Evolutionary conservation across 2,329 filamentous ascomycete species (phyloP).

Genomic region (Epichloe typhina): DNA sequence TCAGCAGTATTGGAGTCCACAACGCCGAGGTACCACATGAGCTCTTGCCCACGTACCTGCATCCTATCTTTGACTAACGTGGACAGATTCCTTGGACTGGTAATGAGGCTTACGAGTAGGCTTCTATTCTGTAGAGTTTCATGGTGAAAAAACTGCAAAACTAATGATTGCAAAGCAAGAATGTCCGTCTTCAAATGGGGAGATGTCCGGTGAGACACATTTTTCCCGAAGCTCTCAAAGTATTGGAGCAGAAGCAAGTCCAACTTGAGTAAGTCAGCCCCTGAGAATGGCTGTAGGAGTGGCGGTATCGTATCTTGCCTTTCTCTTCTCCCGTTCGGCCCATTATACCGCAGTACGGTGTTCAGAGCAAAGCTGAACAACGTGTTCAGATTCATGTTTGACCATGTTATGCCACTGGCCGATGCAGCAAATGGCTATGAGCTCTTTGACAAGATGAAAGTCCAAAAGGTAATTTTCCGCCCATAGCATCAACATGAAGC

Average conservation of each 20-base stretch:
- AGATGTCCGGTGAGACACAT: slow-evolving; percentile 62
- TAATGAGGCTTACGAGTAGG: slow-evolving; percentile 45
- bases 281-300: not conserved
- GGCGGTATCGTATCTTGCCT: not conserved
- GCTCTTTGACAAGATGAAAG: slow-evolving; percentile 59
- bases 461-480: slow-evolving; percentile 57
- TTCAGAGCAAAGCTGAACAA: not conserved
- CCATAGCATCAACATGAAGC: slow-evolving; percentile 17
- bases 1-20: slow-evolving; percentile 65
- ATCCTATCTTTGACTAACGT: not conserved
- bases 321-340: not conserved
- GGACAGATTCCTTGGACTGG: slow-evolving; percentile 52
- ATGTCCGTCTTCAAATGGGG: slow-evolving; percentile 61
- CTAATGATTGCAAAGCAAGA: slow-evolving; percentile 38
- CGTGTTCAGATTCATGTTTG: slow-evolving; percentile 56
- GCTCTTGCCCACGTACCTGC: not conserved
- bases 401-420: slow-evolving; percentile 58
- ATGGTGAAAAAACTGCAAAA: slow-evolving; percentile 11
- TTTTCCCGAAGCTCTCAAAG: slow-evolving; percentile 49
- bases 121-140: not conserved
- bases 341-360: not conserved
- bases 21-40: slow-evolving; percentile 45
- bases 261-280: slow-evolving; percentile 42
- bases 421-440: slow-evolving; percentile 56
- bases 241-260: slow-evolving; percentile 54